Percentiles rank a stretch among this genome's conserved stretches.
phyloP scores from a whole-genome alignment of 1,284 basidiomycete genomes.

The Schizopora paradoxa region DNA sequence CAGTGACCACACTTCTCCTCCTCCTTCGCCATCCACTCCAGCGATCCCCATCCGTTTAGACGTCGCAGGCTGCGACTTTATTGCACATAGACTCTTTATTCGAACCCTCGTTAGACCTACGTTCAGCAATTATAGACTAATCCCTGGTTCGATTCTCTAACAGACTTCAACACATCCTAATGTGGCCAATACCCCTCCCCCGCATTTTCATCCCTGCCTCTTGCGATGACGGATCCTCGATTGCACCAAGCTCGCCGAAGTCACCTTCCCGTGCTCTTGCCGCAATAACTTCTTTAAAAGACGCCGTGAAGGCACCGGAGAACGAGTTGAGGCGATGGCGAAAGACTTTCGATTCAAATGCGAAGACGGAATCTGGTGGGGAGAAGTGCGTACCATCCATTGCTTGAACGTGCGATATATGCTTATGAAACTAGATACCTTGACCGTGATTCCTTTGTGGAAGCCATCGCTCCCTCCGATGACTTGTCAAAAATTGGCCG shows the following conservation, averaged over 20 bases:
- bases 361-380: slow-evolving; percentile 63
- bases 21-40: background rate
- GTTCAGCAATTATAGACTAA: no score
- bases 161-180: slow-evolving; percentile 8
- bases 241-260: slow-evolving; percentile 20
- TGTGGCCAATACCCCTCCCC: slow-evolving; percentile 29
- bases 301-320: slow-evolving; percentile 67
- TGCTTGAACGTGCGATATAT: background rate
- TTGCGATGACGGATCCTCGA: slow-evolving; percentile 37
- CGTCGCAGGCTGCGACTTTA: no score
- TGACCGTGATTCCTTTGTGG: slow-evolving; percentile 81
- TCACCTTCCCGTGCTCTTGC: slow-evolving; percentile 40
- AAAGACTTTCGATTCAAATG: slow-evolving; percentile 78
- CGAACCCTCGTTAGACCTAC: no score
- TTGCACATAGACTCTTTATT: no score
- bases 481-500: slow-evolving; percentile 82
- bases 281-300: slow-evolving; percentile 59
- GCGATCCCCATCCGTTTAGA: no score
- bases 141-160: no score
- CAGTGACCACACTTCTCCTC: no score
- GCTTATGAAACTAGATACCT: slow-evolving; percentile 54
- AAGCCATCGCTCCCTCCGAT: slow-evolving; percentile 82
- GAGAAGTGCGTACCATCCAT: slow-evolving; percentile 64
- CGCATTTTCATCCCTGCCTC: slow-evolving; percentile 44
- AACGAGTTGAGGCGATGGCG: slow-evolving; percentile 83